Evolutionary conservation across 371 early-diverging fungal genomes (phyloP).

Genomic region (Mortierella sp.): DNA sequence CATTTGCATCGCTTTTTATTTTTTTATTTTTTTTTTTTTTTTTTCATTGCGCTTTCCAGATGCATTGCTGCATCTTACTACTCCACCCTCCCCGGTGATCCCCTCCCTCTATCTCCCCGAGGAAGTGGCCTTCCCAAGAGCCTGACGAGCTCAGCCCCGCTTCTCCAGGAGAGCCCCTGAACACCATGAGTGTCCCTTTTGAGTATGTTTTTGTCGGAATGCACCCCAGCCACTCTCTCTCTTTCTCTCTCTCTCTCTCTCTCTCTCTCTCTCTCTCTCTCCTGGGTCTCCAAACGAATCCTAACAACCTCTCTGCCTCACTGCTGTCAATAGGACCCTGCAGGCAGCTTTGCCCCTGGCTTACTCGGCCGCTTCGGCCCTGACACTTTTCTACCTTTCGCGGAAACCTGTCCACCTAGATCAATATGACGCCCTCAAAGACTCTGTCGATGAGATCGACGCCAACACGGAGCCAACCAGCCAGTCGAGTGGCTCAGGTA

Average conservation of each 20-base stretch:
- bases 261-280: neutral
- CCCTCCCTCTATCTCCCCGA: neutral
- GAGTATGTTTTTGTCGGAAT: neutral
- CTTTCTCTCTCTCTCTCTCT: neutral
- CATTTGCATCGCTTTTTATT: too few relatives aligned
- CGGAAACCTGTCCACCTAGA: conserved; percentile 17
- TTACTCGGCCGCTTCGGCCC: conserved; percentile 9
- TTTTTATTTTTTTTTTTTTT: too few relatives aligned
- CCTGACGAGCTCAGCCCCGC: neutral
- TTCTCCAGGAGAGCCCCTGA: neutral
- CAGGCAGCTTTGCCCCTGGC: conserved; percentile 16
- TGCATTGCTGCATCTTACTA: neutral
- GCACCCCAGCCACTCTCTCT: neutral
- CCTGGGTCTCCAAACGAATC: neutral
- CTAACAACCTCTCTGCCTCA: neutral
- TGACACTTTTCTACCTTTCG: conserved; percentile 9
- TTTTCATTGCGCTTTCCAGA: neutral
- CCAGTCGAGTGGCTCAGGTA: neutral
- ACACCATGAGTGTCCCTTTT: neutral
- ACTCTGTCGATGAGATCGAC: conserved; percentile 7
- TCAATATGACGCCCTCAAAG: conserved; percentile 18
- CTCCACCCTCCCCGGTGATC: neutral
- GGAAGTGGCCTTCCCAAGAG: neutral
- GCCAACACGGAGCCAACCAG: neutral
- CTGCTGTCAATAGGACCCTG: neutral